Evolutionary conservation across 164 flowering plant species (phyloP), one percentile per base, ranked within the genome.

Genomic region (Macadamia integrifolia): DNA sequence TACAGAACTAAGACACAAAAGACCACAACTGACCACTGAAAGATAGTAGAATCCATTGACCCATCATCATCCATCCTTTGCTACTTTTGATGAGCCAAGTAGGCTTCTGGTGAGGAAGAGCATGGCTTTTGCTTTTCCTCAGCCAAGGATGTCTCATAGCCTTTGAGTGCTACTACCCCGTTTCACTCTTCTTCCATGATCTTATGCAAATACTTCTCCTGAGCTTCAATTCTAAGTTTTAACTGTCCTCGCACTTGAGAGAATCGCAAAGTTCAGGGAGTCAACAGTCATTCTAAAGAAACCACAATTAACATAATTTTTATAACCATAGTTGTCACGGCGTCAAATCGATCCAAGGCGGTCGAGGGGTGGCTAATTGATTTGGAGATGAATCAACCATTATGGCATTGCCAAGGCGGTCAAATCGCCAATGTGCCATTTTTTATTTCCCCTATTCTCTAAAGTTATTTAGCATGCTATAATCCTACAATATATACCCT

Each of bases 141-240:
- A 1, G 76, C 65, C 6, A 17, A 46, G 9, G 71, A 32, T 5
- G 75, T 29, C 44, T 82, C 86, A 0, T 80, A 70, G 35, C 73
- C 80, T 67, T 73, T 77, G 31, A 84, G 74, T 1, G 70, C 66
- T 23, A 44, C 82, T 79, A n/a, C 88, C 86, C 57, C 83, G 81
- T 83, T 85, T 74, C 85, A 85, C 69, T 87, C 89, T 72, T 87
- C 92, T 67, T 87, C 92, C 11, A 85, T 85, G 66, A 87, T 87
- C 77, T 85, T 85, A 75, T 87, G 87, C 78, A 87, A 77, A 74
- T 87, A 87, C 71, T 83, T 87, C 8, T 86, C 88, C 77, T 87
- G 92, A 14, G 89, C 92, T 83, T 87, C 92, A 64, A 87, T 85
- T 70, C 92, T 80, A 77, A 87, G 81, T 72, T 87, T 89, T 63